Evolutionary conservation across 2,329 filamentous ascomycete genomes (phyloP).

Genomic region (Cercospora sp.): DNA sequence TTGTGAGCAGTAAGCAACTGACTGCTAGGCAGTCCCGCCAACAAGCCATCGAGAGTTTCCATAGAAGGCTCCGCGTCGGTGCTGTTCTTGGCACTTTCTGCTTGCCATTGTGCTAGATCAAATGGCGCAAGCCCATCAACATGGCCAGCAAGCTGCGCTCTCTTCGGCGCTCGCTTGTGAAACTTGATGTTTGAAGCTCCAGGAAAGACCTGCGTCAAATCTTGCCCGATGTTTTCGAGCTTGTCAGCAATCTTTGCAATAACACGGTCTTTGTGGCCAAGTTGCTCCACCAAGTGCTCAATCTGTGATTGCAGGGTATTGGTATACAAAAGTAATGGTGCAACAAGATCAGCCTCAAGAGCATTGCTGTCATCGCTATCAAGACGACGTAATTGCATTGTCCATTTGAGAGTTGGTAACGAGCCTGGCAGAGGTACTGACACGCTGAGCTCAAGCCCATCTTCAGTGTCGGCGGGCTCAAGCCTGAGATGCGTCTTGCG

Average conservation of each 20-base stretch:
- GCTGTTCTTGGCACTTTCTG: slow-evolving; percentile 1
- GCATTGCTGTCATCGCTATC: slow-evolving; percentile 33
- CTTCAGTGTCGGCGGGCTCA: slow-evolving; percentile 30
- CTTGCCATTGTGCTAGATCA: slow-evolving; percentile 48
- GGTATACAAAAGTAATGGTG: slow-evolving; percentile 55
- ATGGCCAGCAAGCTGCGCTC: slow-evolving; percentile 54
- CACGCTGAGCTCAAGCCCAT: slow-evolving; percentile 54
- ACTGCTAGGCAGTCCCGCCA: slow-evolving; percentile 11
- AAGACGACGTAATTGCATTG: slow-evolving; percentile 53
- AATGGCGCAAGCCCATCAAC: slow-evolving; percentile 59
- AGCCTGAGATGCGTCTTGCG: slow-evolving; percentile 40
- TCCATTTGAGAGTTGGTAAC: slow-evolving; percentile 65
- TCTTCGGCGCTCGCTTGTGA: slow-evolving; percentile 47
- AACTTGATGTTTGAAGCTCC: slow-evolving; percentile 50
- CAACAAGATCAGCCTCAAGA: slow-evolving; percentile 53
- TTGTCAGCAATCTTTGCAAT: slow-evolving; percentile 60
- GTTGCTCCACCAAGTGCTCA: slow-evolving; percentile 49
- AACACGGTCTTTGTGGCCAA: slow-evolving; percentile 60
- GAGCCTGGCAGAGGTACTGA: slow-evolving; percentile 63
- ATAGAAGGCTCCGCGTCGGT: slow-evolving; percentile 10
- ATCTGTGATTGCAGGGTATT: slow-evolving; percentile 51
- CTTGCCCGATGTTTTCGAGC: slow-evolving; percentile 56
- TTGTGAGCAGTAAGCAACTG: neutral
- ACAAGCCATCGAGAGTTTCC: slow-evolving; percentile 20
- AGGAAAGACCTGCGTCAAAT: slow-evolving; percentile 59